Percentiles rank a stretch among this genome's conserved stretches.
Evolutionary conservation across 2,329 filamentous ascomycete species (phyloP).

Genomic region (Venturiaceae sp.): DNA sequence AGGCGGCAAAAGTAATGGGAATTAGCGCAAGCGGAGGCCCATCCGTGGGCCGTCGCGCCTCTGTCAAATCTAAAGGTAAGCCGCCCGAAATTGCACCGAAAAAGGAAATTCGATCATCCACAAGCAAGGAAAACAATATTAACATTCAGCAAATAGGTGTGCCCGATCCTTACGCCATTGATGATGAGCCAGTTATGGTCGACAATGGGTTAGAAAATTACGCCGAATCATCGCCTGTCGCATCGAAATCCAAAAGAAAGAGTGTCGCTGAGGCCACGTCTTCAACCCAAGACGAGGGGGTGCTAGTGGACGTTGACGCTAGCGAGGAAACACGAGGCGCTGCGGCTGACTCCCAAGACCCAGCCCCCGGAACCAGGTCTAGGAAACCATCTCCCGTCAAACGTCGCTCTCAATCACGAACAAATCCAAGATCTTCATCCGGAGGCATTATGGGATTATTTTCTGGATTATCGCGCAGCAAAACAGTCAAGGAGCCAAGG

Average conservation of each 20-base stretch:
- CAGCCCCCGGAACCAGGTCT: not conserved
- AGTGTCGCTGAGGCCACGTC: conserved; percentile 2
- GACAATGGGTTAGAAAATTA: conserved; percentile 4
- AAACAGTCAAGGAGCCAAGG: conserved; percentile 2
- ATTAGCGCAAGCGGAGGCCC: not conserved
- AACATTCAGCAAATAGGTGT: conserved; percentile 2
- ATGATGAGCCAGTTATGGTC: conserved; percentile 6
- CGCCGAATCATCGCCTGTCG: conserved; percentile 3
- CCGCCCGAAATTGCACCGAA: not conserved
- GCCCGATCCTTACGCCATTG: conserved; percentile 8
- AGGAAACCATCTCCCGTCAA: not conserved
- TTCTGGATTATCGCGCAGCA: conserved; percentile 7
- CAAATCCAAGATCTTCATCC: not conserved
- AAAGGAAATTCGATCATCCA: not conserved
- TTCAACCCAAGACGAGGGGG: conserved; percentile 3
- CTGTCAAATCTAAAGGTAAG: conserved; percentile 9
- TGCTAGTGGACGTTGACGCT: not conserved
- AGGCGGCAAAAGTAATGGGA: conserved; percentile 11
- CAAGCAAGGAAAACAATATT: conserved; percentile 2
- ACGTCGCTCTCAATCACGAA: conserved; percentile 3
- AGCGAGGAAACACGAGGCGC: not conserved
- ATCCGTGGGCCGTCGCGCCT: conserved; percentile 1
- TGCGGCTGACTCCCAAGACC: not conserved
- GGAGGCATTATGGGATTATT: conserved; percentile 10
- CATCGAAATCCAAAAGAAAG: not conserved